These are phyloP conservation scores for Bruguiera hainesii DNA, from an alignment of 441 rosid genomes.

Conservation along the genomic window DNA sequence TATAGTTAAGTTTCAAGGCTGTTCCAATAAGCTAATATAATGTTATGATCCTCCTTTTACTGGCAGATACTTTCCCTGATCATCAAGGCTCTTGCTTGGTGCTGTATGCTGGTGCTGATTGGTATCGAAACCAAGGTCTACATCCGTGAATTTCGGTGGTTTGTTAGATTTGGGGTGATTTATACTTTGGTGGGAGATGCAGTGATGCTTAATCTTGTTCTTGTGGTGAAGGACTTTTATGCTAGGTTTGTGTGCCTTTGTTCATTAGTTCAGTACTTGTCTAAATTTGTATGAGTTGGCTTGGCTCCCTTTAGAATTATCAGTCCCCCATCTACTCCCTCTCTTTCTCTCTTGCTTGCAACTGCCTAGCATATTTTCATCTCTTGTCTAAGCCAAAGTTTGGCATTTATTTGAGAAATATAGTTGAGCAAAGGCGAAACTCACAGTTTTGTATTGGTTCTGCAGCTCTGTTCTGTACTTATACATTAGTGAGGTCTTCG, in stretches of 20 bases:
- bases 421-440: conserved; percentile 9
- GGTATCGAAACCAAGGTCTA: conserved; percentile 77
- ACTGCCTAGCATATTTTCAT: neutral
- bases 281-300: too few species aligned
- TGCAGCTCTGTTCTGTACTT: conserved; percentile 75
- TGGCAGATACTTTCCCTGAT: conserved; percentile 70
- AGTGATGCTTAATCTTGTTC: conserved; percentile 77
- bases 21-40: neutral
- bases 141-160: conserved; percentile 85
- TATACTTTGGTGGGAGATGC: conserved; percentile 83
- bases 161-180: conserved; percentile 79
- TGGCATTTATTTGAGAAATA: neutral
- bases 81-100: conserved; percentile 84
- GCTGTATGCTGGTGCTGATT: conserved; percentile 69
- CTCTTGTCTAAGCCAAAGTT: neutral
- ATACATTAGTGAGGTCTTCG: conserved; percentile 69
- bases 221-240: conserved; percentile 65
- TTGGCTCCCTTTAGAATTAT: neutral
- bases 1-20: too few species aligned
- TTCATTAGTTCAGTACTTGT: too few species aligned
- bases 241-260: conserved; percentile 39
- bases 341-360: neutral
- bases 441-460: conserved; percentile 26
- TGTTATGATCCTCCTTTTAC: conserved; percentile 14
- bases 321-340: neutral